Conservation (phyloP, 768 basidiomycete species). For the Suillus tomentosus region DNA sequence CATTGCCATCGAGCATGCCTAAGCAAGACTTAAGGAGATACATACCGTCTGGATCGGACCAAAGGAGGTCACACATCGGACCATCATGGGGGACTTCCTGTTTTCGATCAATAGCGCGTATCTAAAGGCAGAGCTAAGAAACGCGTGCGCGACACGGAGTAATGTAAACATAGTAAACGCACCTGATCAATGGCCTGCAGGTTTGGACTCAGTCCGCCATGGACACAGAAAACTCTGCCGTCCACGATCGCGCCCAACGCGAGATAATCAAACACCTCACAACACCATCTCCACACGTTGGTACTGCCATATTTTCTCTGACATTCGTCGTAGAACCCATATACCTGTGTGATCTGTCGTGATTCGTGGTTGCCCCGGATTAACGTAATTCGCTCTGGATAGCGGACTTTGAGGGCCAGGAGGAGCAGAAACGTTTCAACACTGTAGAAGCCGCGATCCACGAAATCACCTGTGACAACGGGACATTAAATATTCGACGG, state of each 20-base stretch:
- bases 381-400: constrained; percentile 95
- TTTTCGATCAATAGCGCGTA: constrained; percentile 91
- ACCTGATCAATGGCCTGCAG: constrained; percentile 89
- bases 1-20: constrained; percentile 10
- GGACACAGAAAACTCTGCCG: constrained; percentile 95
- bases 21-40: constrained; percentile 5
- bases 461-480: constrained; percentile 79
- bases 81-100: constrained; percentile 99
- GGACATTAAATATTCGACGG: constrained; percentile 15
- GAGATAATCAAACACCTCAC: constrained; percentile 97
- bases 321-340: constrained; percentile 96
- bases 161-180: constrained; percentile 22
- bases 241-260: constrained; percentile 96
- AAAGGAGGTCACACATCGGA: constrained; percentile 97
- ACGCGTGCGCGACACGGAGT: constrained; percentile 18
- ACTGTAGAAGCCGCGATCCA: constrained; percentile 96
- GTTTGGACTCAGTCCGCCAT: constrained; percentile 93
- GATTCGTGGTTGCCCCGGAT: constrained; percentile 98
- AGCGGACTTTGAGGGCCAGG: constrained; percentile 94
- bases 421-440: constrained; percentile 96
- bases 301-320: constrained; percentile 92
- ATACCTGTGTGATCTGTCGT: constrained; percentile 95
- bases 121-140: constrained; percentile 46
- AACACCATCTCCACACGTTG: constrained; percentile 98
- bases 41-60: constrained; percentile 98